phyloP scores from a whole-genome alignment of 2,329 filamentous ascomycete genomes.

The Xenoacremonium recifei region DNA sequence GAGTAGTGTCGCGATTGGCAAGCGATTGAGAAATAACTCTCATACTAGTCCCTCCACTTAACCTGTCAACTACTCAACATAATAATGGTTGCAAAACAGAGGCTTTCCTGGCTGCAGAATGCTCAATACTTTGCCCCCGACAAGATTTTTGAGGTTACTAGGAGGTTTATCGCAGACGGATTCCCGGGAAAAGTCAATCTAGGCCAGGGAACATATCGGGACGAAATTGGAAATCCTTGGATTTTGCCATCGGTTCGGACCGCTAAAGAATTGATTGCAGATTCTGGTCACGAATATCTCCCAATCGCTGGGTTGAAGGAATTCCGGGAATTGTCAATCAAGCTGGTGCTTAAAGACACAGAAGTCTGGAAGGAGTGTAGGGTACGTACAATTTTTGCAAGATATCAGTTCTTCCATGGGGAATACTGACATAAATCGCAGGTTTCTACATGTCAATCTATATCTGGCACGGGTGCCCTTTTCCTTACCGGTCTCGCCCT shows the following conservation, averaged over 20 bases:
- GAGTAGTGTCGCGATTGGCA: too few species aligned
- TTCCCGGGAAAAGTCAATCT: slow-evolving; percentile 36
- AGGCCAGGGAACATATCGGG: slow-evolving; percentile 37
- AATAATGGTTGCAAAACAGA: neutral
- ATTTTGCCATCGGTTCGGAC: slow-evolving; percentile 35
- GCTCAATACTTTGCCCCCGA: slow-evolving; percentile 29
- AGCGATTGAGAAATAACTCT: too few species aligned
- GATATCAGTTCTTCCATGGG: accelerated
- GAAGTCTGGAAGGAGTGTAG: slow-evolving; percentile 25
- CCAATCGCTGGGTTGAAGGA: slow-evolving; percentile 33
- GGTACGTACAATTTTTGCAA: slow-evolving; percentile 21
- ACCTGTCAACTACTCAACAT: neutral
- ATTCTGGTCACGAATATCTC: slow-evolving; percentile 35
- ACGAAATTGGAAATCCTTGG: slow-evolving; percentile 38
- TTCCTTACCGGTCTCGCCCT: slow-evolving; percentile 34
- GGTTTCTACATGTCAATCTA: slow-evolving; percentile 36
- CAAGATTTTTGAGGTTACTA: slow-evolving; percentile 34
- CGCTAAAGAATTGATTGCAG: slow-evolving; percentile 15
- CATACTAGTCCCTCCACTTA: neutral
- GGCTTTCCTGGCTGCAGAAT: slow-evolving; percentile 17
- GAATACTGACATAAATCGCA: neutral
- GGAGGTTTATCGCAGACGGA: slow-evolving; percentile 29
- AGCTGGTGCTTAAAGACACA: slow-evolving; percentile 29
- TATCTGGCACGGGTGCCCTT: slow-evolving; percentile 41
- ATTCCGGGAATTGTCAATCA: slow-evolving; percentile 31